phyloP scores from a whole-genome alignment of 495 filamentous ascomycete species.

The Daldinia loculata region DNA sequence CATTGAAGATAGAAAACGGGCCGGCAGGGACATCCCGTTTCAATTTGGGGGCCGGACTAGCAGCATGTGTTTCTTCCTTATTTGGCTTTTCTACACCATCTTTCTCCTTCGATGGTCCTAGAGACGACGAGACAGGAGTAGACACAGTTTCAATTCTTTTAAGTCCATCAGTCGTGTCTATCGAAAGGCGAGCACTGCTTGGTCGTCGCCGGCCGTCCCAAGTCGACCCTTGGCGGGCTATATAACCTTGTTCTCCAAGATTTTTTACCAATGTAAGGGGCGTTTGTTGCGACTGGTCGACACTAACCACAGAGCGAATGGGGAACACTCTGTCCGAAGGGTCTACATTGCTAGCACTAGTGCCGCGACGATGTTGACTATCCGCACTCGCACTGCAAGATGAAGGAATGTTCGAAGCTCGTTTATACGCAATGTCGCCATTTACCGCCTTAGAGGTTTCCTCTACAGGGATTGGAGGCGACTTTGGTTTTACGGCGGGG shows the following conservation, averaged over 20 bases:
- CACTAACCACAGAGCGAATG: slow-evolving; percentile 81
- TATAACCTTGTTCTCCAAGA: slow-evolving; percentile 44
- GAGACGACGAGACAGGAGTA: slow-evolving; percentile 14
- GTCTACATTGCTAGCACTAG: slow-evolving; percentile 40
- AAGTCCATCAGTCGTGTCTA: slow-evolving; percentile 12
- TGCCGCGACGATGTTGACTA: slow-evolving; percentile 39
- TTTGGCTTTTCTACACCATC: slow-evolving; percentile 5
- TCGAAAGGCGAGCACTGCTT: slow-evolving; percentile 22
- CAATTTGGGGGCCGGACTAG: slow-evolving; percentile 43
- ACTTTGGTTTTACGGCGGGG: not conserved
- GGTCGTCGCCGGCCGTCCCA: slow-evolving; percentile 37
- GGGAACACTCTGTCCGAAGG: slow-evolving; percentile 78
- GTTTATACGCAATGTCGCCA: slow-evolving; percentile 7
- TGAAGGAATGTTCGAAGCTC: slow-evolving; percentile 29
- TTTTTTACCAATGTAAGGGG: slow-evolving; percentile 42
- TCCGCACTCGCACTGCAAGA: slow-evolving; percentile 43
- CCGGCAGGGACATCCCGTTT: slow-evolving; percentile 32
- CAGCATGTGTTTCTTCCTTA: slow-evolving; percentile 39
- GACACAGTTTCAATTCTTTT: slow-evolving; percentile 10
- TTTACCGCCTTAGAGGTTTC: not conserved
- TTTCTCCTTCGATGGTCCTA: slow-evolving; percentile 5
- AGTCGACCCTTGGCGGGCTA: slow-evolving; percentile 36
- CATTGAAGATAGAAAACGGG: slow-evolving; percentile 44
- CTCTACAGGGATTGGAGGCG: not conserved
- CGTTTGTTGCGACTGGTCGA: slow-evolving; percentile 63